A percentile compares a stretch with the other conserved stretches of the same genome.
Evolutionary conservation across 768 basidiomycete species (phyloP).

Genomic region (Mycena metata): DNA sequence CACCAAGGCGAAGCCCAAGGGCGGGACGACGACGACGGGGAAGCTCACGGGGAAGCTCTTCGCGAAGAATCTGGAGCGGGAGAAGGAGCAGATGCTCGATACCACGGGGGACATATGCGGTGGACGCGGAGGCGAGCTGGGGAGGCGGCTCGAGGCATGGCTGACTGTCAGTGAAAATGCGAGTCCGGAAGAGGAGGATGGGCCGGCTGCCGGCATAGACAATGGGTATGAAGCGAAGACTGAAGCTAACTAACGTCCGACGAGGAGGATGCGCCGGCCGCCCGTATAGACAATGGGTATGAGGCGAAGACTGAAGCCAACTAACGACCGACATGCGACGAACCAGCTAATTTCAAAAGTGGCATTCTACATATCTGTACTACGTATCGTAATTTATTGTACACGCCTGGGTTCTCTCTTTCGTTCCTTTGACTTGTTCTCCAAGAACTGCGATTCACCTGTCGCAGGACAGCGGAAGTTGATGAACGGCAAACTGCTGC

Average conservation of each 20-base stretch:
- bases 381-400: too few species aligned
- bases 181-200: conserved; percentile 28
- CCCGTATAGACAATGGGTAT: background rate
- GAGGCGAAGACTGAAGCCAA: conserved; percentile 13
- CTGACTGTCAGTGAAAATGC: conserved; percentile 61
- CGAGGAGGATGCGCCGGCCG: conserved; percentile 8
- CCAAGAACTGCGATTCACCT: too few species aligned
- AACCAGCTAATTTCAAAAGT: too few species aligned
- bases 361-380: too few species aligned
- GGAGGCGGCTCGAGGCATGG: conserved; percentile 82
- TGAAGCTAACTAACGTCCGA: background rate
- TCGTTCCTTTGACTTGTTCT: too few species aligned
- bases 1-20: conserved; percentile 28
- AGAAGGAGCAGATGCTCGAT: conserved; percentile 78
- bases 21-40: conserved; percentile 42
- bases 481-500: too few species aligned
- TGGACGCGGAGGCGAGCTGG: conserved; percentile 83
- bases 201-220: background rate
- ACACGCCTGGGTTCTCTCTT: too few species aligned
- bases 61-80: conserved; percentile 63
- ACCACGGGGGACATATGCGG: conserved; percentile 84
- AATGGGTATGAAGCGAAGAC: conserved; percentile 4
- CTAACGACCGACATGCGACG: background rate
- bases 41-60: conserved; percentile 63
- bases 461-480: too few species aligned